Evolutionary conservation across 805 yeast species (phyloP), one percentile per base, ranked within the genome.

Genomic region (Kodamaea hsintzibuensis): DNA sequence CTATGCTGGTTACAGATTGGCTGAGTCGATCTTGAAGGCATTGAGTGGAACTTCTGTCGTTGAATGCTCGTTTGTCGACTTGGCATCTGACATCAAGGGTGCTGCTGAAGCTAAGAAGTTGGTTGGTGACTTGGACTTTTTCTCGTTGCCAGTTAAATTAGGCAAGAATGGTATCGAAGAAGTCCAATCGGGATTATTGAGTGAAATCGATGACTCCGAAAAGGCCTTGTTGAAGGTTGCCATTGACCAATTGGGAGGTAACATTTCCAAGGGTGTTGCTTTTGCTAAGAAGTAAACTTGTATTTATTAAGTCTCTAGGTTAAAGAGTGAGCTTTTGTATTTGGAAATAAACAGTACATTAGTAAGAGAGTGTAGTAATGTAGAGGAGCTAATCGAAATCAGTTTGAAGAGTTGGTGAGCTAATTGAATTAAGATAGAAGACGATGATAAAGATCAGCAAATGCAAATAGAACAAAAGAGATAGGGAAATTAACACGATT

Each of bases 1-100:
- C 8, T 88, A 85, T 64, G 97, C 97, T 37, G 97, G 96, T 37
- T 89, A 82, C 78, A 81, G 86, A 62, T 88, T 91, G 69, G 88
- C 91, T 30, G 85, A 82, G 58, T 67, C 77, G 62, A 71, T 76
- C 55, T 66, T 76, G 62, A 65, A 65, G 58, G 76, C 79, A 2
- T 55, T 64, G 47, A 57, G 59, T 40, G 59, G 68, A 4, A 38
- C 60, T 16, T 54, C 62, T 5, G 66, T 65, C 16, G 73, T 79
- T 38, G 82, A 81, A 61, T 80, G 83, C 57, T 76, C 83, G 33
- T 82, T 75, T 65, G 75, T 82, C 64, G 75, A 79, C 60, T 71
- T 82, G 64, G 83, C 84, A 63, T 53, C 67, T 22, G 67, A 76
- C 38, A 78, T 82, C 54, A 69, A 73, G 52, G 86, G 88, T 57